Evolutionary conservation across 495 filamentous ascomycete genomes (phyloP), one percentile per base, ranked within the genome.

Genomic region (Aspergillus homomorphus): DNA sequence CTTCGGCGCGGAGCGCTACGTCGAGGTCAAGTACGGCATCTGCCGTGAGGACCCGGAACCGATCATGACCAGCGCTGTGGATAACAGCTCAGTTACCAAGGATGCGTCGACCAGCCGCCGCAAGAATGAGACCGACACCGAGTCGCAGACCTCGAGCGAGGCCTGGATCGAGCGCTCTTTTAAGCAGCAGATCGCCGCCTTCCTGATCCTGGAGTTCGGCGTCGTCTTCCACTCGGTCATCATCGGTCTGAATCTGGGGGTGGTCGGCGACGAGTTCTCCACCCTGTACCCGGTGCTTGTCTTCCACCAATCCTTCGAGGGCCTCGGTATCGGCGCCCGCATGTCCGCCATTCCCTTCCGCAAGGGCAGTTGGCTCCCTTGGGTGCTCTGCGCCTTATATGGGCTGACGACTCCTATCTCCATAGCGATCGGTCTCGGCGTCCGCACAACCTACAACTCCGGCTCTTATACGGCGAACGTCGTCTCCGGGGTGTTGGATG

Each of bases 1-100:
- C 57, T 77, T 77, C 41, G 71, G 60, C 4, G 74, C 75, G 0
- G 81, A 84, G 65, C 76, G 73, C 58, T 83, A 77, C 51, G 80
- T 83, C 6, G 79, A 82, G 62, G 54, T 69, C 28, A 80, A 79
- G 53, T 83, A 79, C 45, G 74, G 74, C 10, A 56, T 77, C 14
- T 69, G 62, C 20, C 72, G 74, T 30, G 72, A 73, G n/a, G 66
- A 73, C 26, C 68, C 68, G 0, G 68, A 71, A 24, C 59, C 66
- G 1, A 65, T 69, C 44, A 69, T 71, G 61, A 51, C 66, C 0
- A 51, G 48, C 15, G 23, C 48, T 4, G 48, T 30, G 23, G 48
- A 51, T 23, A 51, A 52, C 44, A n/a, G 19, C 1, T 15, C 15
- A 7, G 20, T 21, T 16, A 18, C 12, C 0, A 50, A 50, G 18